phyloP scores from a whole-genome alignment of 75 land plant genomes.

The Pinus tabuliformis region DNA sequence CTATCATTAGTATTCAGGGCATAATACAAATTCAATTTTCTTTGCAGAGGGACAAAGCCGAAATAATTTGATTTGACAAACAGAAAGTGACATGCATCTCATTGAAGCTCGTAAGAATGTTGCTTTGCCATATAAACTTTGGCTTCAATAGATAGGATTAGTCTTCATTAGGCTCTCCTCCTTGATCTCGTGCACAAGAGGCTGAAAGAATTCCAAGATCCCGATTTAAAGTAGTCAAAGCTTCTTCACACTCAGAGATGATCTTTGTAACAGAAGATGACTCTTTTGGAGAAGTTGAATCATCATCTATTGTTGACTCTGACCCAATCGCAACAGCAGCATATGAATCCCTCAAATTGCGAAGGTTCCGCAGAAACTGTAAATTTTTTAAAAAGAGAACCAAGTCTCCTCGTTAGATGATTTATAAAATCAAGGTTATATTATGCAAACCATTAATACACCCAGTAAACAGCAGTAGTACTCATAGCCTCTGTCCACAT shows the following conservation, averaged over 20 bases:
- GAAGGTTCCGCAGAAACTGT: conserved; percentile 85
- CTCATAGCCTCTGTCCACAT: too few species aligned
- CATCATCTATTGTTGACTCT: conserved; percentile 47
- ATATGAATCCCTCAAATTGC: conserved; percentile 81
- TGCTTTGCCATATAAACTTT: too few species aligned
- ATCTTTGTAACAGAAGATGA: conserved; percentile 61
- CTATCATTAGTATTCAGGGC: too few species aligned
- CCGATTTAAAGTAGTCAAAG: conserved; percentile 75
- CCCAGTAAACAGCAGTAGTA: background rate
- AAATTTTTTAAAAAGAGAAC: background rate
- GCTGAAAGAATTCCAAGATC: conserved; percentile 88
- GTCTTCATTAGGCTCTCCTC: too few species aligned
- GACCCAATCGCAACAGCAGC: conserved; percentile 84
- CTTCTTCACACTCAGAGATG: conserved; percentile 89
- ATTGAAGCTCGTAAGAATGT: too few species aligned
- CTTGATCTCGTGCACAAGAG: conserved; percentile 67
- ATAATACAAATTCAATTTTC: too few species aligned
- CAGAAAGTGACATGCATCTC: too few species aligned
- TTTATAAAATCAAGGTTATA: background rate
- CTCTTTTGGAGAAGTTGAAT: conserved; percentile 14
- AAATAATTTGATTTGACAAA: too few species aligned
- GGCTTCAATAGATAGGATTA: too few species aligned
- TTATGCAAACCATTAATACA: background rate
- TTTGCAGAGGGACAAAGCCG: too few species aligned
- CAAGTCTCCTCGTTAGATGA: background rate